These are phyloP conservation scores for Emericellopsis cladophorae DNA, from an alignment of 2,329 filamentous ascomycete genomes.

Conservation along the genomic window DNA sequence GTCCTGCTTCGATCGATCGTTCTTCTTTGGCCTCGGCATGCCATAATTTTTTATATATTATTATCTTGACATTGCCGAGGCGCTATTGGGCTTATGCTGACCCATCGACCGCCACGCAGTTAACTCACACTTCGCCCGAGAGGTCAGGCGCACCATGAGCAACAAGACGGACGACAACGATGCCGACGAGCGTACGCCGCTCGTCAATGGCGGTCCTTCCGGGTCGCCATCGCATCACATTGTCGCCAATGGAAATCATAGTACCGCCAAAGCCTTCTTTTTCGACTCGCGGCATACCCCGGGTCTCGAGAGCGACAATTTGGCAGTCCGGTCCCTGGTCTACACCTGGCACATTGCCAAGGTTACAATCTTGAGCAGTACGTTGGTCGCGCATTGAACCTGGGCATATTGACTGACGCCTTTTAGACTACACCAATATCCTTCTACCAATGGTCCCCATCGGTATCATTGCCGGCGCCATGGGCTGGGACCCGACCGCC, in stretches of 20 bases:
- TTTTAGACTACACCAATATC: conserved; percentile 50
- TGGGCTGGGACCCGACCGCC: conserved; percentile 50
- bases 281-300: conserved; percentile 37
- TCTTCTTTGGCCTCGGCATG: too few relatives aligned
- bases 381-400: conserved; percentile 12
- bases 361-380: conserved; percentile 46
- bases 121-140: conserved; percentile 9
- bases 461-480: conserved; percentile 53
- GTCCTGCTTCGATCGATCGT: too few relatives aligned
- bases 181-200: conserved; percentile 26
- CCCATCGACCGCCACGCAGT: neutral
- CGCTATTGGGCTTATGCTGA: neutral
- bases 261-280: conserved; percentile 25
- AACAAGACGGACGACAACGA: conserved; percentile 7
- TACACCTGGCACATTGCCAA: conserved; percentile 43
- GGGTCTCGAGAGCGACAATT: conserved; percentile 34
- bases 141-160: conserved; percentile 18
- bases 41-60: too few relatives aligned
- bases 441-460: conserved; percentile 62
- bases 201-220: conserved; percentile 22
- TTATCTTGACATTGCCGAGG: too few relatives aligned
- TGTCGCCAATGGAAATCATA: neutral
- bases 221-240: neutral
- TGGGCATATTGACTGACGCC: conserved; percentile 3
- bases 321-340: conserved; percentile 30